Base-by-base conservation (phyloP, 2,329 filamentous ascomycete species). In the Metarhizium humberi region DNA sequence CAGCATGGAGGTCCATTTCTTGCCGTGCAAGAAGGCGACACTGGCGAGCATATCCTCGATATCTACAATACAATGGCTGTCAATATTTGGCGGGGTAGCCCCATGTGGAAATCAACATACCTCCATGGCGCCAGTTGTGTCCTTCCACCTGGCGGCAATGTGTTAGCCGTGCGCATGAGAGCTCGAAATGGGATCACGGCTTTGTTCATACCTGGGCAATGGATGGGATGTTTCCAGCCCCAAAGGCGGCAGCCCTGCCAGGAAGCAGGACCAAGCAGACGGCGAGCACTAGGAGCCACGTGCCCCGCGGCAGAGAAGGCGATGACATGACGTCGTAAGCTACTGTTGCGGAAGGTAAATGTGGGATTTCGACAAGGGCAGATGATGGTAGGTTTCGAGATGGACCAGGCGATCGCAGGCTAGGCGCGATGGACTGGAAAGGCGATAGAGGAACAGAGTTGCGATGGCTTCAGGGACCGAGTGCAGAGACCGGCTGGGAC, bases 21-120 rank as follows among this genome's bases (percentile, higher is more conserved):
- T 89, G 56, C 88, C 88, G 59, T 86, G 80, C 56, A 92, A 78
- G 64, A 90, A 92, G 34, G 86, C 82, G 60, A 92, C 73, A 6
- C 84, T 88, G 70, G 88, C 87, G 63, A 94, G 82, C 73, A 89
- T 84, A 69, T 92, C 89, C 74, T 91, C 87, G 59, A 91, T 90
- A 67, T 91, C 87, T 80, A 55, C 42, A n/a, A 58, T 25, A 57
- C n/a, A 16, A 25, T 14, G 29, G 46, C 11, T 18, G 20, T 18
- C 45, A 29, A 4, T 48, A 13, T 48, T 29, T 43, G 45, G 34
- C 43, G 32, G 7, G 32, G 32, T 40, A 32, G 34, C 54, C 10
- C 36, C 7, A 40, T 49, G 14, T 16, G 40, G 20, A 30, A 36
- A 45, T 25, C 38, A 56, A 59, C 67, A 51, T 64, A 80, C 81